Evolutionary conservation across 140 eudicot genomes (phyloP).

Genomic region (Stevia rebaudiana): DNA sequence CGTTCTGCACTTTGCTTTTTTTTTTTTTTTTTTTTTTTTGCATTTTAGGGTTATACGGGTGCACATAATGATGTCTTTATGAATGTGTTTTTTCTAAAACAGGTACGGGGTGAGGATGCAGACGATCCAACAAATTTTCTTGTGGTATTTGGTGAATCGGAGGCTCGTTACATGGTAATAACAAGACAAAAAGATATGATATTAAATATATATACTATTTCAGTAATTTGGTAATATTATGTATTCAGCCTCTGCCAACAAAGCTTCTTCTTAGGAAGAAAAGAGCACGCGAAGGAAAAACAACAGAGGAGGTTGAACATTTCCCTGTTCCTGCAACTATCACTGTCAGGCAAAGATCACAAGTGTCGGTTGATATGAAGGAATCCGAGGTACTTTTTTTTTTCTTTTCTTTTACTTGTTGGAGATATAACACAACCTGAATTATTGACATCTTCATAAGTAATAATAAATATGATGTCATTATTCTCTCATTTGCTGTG

Average conservation of each 20-base stretch:
- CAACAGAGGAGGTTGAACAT: constrained; percentile 67
- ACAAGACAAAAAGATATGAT: neutral
- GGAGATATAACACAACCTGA: neutral
- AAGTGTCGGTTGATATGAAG: constrained; percentile 49
- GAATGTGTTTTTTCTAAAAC: constrained; percentile 9
- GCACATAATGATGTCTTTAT: neutral
- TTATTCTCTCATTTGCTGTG: neutral
- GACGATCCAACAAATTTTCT: constrained; percentile 79
- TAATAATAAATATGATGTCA: neutral
- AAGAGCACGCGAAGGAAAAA: constrained; percentile 79
- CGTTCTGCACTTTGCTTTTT: constrained; percentile 27
- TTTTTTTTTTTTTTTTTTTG: neutral
- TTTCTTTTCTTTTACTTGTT: neutral
- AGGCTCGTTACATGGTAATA: constrained; percentile 69
- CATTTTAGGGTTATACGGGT: neutral
- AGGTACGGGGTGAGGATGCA: constrained; percentile 84
- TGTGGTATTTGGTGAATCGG: constrained; percentile 70
- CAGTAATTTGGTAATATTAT: neutral
- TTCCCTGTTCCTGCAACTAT: constrained; percentile 67
- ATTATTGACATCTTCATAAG: neutral
- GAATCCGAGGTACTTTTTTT: constrained; percentile 45
- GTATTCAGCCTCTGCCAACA: constrained; percentile 73
- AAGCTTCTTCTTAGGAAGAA: constrained; percentile 72
- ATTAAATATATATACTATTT: neutral
- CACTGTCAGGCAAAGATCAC: constrained; percentile 61